Evolutionary conservation across 2,329 filamentous ascomycete species (phyloP), one percentile per base, ranked within the genome.

Genomic region (Trichophyton simii): DNA sequence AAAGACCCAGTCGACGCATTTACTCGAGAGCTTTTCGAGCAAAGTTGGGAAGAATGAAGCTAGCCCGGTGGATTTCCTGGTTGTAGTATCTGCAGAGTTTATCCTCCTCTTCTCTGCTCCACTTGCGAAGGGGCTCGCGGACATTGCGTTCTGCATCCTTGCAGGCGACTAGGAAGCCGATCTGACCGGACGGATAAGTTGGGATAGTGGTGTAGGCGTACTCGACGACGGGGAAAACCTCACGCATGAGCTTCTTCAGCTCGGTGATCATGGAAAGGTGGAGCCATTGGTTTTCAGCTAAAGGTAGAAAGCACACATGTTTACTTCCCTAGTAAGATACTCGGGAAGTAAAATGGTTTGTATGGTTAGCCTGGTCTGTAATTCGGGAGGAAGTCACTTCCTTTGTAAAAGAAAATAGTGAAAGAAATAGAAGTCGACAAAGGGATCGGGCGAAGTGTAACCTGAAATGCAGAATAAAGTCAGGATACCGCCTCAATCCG

Each of bases 151-250:
- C 85, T 74, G 85, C 80, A 74, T 97, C 92, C 85, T 99, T 97
- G 87, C 83, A 89, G 86, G 94, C 97, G 73, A 99, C 89, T 91
- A 99, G 96, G 87, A 99, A 99, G 74, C 94, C 94, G 72, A 99
- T 99, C 82, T 99, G 94, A 74, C 94, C 94, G 62, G 90, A 95
- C 67, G 94, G 94, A 82, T 99, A 99, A 73, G 94, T 99, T 63
- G 94, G 94, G 77, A 99, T 99, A 71, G 92, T 97, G 72, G 77
- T 97, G 84, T 96, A 99, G 70, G 89, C 94, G 80, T 97, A 99
- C 80, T 99, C 94, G 76, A 88, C 94, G 65, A 89, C 89, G 67
- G 94, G 91, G 87, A 99, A 99, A 77, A 99, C 89, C 77, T 94
- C 87, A 77, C 87, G 87, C 87, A 92, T 96, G 73, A 91, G 84